phyloP scores from a whole-genome alignment of 2,329 filamentous ascomycete species.

The Bipolaris gigantea region DNA sequence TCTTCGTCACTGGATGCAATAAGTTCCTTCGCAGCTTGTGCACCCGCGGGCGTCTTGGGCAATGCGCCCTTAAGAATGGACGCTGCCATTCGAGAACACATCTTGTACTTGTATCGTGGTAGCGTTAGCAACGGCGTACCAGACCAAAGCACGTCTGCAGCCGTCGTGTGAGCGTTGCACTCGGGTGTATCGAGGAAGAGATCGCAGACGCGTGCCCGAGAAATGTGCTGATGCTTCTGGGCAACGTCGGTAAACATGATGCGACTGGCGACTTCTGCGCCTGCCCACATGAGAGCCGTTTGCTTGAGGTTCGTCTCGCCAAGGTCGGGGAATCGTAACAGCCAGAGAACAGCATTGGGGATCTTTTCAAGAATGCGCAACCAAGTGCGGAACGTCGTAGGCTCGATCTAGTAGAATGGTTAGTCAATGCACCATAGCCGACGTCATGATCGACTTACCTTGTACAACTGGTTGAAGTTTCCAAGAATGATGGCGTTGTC shows the following conservation, averaged over 20 bases:
- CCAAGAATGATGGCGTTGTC: constrained; percentile 89
- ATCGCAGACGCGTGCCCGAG: constrained; percentile 87
- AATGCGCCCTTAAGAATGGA: constrained; percentile 90
- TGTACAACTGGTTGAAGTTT: constrained; percentile 99
- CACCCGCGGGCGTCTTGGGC: constrained; percentile 70
- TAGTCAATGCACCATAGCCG: constrained; percentile 2
- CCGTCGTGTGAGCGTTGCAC: constrained; percentile 97
- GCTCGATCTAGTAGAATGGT: constrained; percentile 74
- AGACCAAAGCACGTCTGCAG: constrained; percentile 94
- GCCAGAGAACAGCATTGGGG: constrained; percentile 89
- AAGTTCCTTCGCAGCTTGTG: constrained; percentile 69
- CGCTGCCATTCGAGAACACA: constrained; percentile 98
- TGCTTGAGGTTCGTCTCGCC: constrained; percentile 82
- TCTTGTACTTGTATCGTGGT: constrained; percentile 93
- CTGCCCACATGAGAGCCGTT: constrained; percentile 82
- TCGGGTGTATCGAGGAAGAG: constrained; percentile 96
- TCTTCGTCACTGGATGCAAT: constrained; percentile 77
- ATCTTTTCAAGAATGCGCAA: constrained; percentile 83
- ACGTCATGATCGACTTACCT: constrained; percentile 60
- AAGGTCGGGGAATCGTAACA: constrained; percentile 92
- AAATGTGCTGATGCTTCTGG: constrained; percentile 91
- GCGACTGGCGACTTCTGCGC: constrained; percentile 78
- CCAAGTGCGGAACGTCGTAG: constrained; percentile 94
- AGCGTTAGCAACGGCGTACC: constrained; percentile 90
- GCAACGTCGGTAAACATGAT: constrained; percentile 97